A percentile compares a stretch with the other conserved stretches of the same genome.
These are phyloP conservation scores for Ascomycota sp. DNA, from an alignment of 2,329 filamentous ascomycete species.

Conservation along the genomic window DNA sequence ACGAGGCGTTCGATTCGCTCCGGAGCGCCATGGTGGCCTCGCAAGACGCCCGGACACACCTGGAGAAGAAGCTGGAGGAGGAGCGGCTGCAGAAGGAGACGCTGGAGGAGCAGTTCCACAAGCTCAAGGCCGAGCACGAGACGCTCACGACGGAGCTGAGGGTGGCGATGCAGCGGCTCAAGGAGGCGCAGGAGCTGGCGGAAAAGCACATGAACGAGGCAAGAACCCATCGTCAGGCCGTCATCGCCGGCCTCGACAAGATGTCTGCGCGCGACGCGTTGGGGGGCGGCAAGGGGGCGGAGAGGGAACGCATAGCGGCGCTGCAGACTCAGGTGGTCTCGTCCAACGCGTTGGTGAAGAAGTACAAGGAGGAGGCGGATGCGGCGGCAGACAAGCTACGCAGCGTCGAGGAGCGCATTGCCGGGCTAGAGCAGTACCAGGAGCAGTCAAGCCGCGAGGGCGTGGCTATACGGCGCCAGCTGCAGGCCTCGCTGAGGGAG, in stretches of 20 bases:
- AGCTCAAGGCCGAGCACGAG: slow-evolving; percentile 66
- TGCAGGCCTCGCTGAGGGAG: slow-evolving; percentile 67
- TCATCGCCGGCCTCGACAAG: slow-evolving; percentile 64
- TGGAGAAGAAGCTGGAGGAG: slow-evolving; percentile 66
- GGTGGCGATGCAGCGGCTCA: slow-evolving; percentile 46
- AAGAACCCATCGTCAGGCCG: slow-evolving; percentile 57
- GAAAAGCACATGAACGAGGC: slow-evolving; percentile 78
- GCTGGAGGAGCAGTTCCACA: slow-evolving; percentile 53
- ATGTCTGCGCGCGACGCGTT: slow-evolving; percentile 32
- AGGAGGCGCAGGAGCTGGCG: slow-evolving; percentile 69
- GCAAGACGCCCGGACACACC: slow-evolving; percentile 46
- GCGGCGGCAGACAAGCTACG: slow-evolving; percentile 69
- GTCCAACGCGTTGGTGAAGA: slow-evolving; percentile 60
- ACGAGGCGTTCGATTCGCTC: slow-evolving; percentile 49
- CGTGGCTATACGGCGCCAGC: slow-evolving; percentile 67
- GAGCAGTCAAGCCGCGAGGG: slow-evolving; percentile 91
- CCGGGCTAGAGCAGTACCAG: slow-evolving; percentile 87
- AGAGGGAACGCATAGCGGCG: slow-evolving; percentile 44
- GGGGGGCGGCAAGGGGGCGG: slow-evolving; percentile 19
- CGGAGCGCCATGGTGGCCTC: slow-evolving; percentile 60
- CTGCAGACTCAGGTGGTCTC: slow-evolving; percentile 61
- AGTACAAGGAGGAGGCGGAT: slow-evolving; percentile 77
- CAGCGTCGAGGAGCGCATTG: slow-evolving; percentile 85
- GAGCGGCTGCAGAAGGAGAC: slow-evolving; percentile 55
- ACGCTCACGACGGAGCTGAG: slow-evolving; percentile 57